Base-by-base conservation (phyloP, 2,329 filamentous ascomycete genomes). In the Tolypocladium cylindrosporum region DNA sequence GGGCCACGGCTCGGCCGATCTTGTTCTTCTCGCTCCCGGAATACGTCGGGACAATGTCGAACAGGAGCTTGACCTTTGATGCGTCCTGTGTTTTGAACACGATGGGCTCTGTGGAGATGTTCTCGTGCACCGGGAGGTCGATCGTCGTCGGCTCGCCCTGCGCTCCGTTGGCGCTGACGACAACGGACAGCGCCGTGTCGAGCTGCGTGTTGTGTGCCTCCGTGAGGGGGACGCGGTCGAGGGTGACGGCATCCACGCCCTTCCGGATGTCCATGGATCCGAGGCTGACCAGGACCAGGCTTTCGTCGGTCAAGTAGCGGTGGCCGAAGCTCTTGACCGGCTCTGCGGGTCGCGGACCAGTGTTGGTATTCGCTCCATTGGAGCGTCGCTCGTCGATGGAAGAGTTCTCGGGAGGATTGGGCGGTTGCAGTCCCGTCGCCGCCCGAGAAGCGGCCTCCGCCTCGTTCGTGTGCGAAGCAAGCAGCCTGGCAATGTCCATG, bases 311-410 rank as follows among this genome's bases (percentile, higher is more conserved):
- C 55, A 99, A 81, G 73, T 97, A 99, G 57, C 93, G 86, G 77
- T 99, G 94, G 58, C 94, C 94, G 72, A 97, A 99, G 1, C 91
- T 90, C 74, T 97, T 97, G 63, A 97, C 83, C 6, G 92, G 88
- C 62, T 97, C 91, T 2, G 86, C 77, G 8, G 80, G 74, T 55
- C 85, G 79, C 7, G 78, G 71, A 24, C 71, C 65, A 57, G 73
- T 34, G 31, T 43, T 61, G 31, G 52, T 69, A 65, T 81, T 75
- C 24, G 72, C 67, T 58, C 76, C 73, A 64, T 83, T 77, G 54
- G 84, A 86, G 40, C 77, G 79, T 55, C 83, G 77, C 52, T 83
- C 82, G 42, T 81, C 83, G 14, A 87, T 79, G 0, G 88, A 91
- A 0, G 83, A 83, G 9, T 72, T 72, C 37, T 83, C 81, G 1